These are phyloP conservation scores for Pyrus hybrid DNA, from an alignment of 331 rosid species.

Conservation along the genomic window DNA sequence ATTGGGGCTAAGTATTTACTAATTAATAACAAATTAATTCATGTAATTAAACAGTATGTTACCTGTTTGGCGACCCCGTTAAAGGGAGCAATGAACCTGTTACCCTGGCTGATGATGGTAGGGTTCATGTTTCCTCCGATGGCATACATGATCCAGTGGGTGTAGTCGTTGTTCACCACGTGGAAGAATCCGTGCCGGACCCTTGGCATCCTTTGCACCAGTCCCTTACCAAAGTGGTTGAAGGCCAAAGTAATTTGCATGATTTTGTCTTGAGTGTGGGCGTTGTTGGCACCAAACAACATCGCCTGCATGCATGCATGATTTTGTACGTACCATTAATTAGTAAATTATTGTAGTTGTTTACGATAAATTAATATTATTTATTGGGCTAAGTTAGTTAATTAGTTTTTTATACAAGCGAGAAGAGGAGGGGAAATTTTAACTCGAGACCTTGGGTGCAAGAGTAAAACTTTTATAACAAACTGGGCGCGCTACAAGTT, in stretches of 20 bases:
- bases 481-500: too few species aligned
- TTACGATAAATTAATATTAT: too few species aligned
- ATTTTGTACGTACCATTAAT: background rate
- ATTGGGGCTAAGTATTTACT: background rate
- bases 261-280: constrained; percentile 22
- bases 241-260: constrained; percentile 84
- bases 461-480: too few species aligned
- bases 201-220: constrained; percentile 78
- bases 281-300: constrained; percentile 66
- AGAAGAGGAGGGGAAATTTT: too few species aligned
- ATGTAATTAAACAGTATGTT: background rate
- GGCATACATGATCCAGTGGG: constrained; percentile 91
- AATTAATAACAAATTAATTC: background rate
- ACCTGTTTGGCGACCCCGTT: background rate
- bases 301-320: constrained; percentile 55
- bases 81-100: constrained; percentile 38
- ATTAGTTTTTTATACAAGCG: too few species aligned
- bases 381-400: too few species aligned
- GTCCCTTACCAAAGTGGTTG: constrained; percentile 72
- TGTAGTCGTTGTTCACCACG: constrained; percentile 69
- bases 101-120: constrained; percentile 76
- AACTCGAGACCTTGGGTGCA: too few species aligned
- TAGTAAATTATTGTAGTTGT: too few species aligned
- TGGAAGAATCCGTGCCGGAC: constrained; percentile 63
- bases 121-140: constrained; percentile 73